Percentiles rank a stretch among this genome's conserved stretches.
phyloP scores from a whole-genome alignment of 768 basidiomycete genomes.

The Nidularia pulvinata region DNA sequence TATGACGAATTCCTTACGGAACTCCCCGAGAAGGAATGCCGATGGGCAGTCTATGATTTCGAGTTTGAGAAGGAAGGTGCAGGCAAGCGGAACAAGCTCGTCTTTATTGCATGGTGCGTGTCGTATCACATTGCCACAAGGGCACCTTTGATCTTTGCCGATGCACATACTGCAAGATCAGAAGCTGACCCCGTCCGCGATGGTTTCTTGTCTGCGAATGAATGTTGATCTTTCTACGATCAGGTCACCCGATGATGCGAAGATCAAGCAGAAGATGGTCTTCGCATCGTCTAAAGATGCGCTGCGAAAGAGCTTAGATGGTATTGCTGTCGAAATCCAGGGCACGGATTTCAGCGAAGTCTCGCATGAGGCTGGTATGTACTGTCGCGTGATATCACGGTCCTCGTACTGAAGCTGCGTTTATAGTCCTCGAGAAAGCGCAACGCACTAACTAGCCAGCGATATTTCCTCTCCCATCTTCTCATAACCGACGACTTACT shows the following conservation, averaged over 20 bases:
- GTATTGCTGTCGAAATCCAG: conserved; percentile 83
- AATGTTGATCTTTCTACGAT: conserved; percentile 13
- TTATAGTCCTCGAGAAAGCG: too few species aligned
- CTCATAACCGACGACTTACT: too few species aligned
- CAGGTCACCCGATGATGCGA: conserved; percentile 88
- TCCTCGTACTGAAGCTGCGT: too few species aligned
- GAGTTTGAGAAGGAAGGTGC: conserved; percentile 74
- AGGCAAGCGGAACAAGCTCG: conserved; percentile 85
- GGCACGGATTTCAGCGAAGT: conserved; percentile 81
- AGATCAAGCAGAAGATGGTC: conserved; percentile 93
- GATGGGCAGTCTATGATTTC: conserved; percentile 95
- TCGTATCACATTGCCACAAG: conserved; percentile 2
- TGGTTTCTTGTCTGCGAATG: too few species aligned
- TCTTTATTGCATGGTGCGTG: conserved; percentile 84
- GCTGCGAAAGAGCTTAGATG: conserved; percentile 70
- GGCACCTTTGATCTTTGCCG: too few species aligned
- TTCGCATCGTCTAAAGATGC: conserved; percentile 88
- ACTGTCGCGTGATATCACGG: too few species aligned
- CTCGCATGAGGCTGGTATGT: conserved; percentile 64
- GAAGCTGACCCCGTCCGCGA: too few species aligned
- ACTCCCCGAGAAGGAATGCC: conserved; percentile 73
- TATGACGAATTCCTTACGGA: conserved; percentile 78
- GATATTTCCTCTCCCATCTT: too few species aligned
- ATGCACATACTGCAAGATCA: too few species aligned
- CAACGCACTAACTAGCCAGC: too few species aligned